These are phyloP conservation scores for Agroathelia rolfsii DNA, from an alignment of 1,284 basidiomycete genomes.

Conservation along the genomic window DNA sequence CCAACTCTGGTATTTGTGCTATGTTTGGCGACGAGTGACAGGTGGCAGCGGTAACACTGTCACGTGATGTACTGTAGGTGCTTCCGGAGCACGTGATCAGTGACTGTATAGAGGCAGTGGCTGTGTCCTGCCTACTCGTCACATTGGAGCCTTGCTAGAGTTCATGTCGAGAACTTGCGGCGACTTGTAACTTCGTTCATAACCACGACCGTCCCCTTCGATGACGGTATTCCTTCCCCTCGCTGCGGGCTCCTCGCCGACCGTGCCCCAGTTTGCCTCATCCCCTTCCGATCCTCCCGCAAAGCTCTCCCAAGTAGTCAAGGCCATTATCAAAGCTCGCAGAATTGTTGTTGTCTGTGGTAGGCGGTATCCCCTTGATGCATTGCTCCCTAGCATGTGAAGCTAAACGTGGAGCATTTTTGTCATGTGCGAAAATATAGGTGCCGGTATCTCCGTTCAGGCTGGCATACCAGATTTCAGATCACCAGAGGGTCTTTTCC, in stretches of 20 bases:
- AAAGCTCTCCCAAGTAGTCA: conserved; percentile 43
- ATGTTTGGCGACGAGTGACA: too few species aligned
- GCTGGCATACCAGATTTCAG: conserved; percentile 92
- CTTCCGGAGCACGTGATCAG: too few species aligned
- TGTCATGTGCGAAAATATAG: too few species aligned
- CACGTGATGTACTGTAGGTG: too few species aligned
- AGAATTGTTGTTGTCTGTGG: conserved; percentile 83
- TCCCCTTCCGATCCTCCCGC: conserved; percentile 24
- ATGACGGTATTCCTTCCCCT: conserved; percentile 25
- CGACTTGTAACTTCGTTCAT: background rate
- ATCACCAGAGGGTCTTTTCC: conserved; percentile 76
- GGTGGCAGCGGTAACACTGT: too few species aligned
- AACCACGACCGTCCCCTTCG: background rate
- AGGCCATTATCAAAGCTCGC: conserved; percentile 67
- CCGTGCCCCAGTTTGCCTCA: conserved; percentile 27
- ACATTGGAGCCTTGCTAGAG: too few species aligned
- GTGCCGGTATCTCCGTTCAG: conserved; percentile 86
- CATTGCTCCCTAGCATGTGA: conserved; percentile 7
- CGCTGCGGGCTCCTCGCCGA: conserved; percentile 16
- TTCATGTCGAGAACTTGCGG: too few species aligned
- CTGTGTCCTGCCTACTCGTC: too few species aligned
- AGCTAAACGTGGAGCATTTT: too few species aligned
- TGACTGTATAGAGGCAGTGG: too few species aligned
- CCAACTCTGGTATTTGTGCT: too few species aligned
- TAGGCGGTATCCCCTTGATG: too few species aligned